These are phyloP conservation scores for Scytalidium sp. DNA, from an alignment of 2,329 filamentous ascomycete species.

Conservation along the genomic window DNA sequence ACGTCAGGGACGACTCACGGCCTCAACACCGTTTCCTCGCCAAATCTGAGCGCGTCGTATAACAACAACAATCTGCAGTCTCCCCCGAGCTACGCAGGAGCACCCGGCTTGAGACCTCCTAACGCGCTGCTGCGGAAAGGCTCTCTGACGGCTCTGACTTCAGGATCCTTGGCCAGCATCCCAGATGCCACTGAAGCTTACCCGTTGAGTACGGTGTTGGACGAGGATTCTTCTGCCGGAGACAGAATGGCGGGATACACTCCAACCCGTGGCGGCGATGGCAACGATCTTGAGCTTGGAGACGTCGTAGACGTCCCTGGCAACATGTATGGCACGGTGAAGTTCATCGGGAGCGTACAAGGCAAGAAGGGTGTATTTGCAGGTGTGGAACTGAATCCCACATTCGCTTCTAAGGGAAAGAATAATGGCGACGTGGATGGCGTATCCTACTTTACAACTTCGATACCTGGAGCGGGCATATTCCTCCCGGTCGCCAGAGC, in stretches of 20 bases:
- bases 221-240: slow-evolving; percentile 34
- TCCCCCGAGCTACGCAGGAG: slow-evolving; percentile 2
- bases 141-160: slow-evolving; percentile 67
- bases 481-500: slow-evolving; percentile 88
- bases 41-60: slow-evolving; percentile 48
- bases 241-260: slow-evolving; percentile 52
- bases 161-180: slow-evolving; percentile 59
- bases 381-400: slow-evolving; percentile 81
- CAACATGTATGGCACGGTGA: slow-evolving; percentile 85
- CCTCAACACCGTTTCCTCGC: slow-evolving; percentile 52
- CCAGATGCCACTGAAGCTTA: slow-evolving; percentile 65
- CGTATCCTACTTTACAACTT: slow-evolving; percentile 77
- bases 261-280: slow-evolving; percentile 46
- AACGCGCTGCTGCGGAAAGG: slow-evolving; percentile 62
- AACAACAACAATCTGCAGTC: slow-evolving; percentile 10
- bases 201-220: slow-evolving; percentile 54
- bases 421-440: slow-evolving; percentile 96
- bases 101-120: slow-evolving; percentile 3
- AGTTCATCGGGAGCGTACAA: slow-evolving; percentile 81
- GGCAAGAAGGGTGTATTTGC: slow-evolving; percentile 91
- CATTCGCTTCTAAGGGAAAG: slow-evolving; percentile 83
- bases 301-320: slow-evolving; percentile 90
- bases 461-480: slow-evolving; percentile 78
- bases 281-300: slow-evolving; percentile 64
- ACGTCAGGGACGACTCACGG: slow-evolving; percentile 23